Conservation (phyloP, 176 grass and related monocot species). For the Juncus effusus region DNA sequence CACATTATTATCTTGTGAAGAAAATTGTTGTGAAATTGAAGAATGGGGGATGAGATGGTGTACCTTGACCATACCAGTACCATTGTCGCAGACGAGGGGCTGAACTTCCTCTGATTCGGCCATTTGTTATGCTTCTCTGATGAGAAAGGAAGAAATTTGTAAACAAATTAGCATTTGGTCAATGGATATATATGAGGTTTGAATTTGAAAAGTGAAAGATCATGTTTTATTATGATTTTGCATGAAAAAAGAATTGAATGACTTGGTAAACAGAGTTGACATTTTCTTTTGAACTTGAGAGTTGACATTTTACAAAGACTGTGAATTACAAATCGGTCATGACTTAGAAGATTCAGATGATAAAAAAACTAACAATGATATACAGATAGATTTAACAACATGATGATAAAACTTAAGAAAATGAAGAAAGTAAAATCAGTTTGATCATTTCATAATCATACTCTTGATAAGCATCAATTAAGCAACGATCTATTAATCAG, state of each 20-base stretch:
- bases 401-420: too few relatives aligned
- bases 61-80: constrained; percentile 78
- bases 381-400: too few relatives aligned
- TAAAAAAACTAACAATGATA: too few relatives aligned
- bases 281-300: too few relatives aligned
- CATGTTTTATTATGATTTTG: not conserved
- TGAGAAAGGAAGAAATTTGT: not conserved
- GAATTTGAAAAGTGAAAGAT: not conserved
- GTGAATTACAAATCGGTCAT: too few relatives aligned
- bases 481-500: not conserved
- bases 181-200: not conserved
- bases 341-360: too few relatives aligned
- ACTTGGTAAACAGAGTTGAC: too few relatives aligned
- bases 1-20: not conserved
- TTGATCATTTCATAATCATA: too few relatives aligned
- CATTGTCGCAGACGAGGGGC: constrained; percentile 78
- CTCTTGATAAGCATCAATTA: not conserved
- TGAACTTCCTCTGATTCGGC: constrained; percentile 73
- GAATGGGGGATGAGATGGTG: not conserved
- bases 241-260: too few relatives aligned
- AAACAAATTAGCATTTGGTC: constrained; percentile 2
- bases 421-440: too few relatives aligned
- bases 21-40: not conserved
- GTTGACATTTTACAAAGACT: too few relatives aligned
- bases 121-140: constrained; percentile 49